Percentiles rank a stretch among this genome's conserved stretches.
Conservation (phyloP, 441 rosid genomes). For the Aquilaria agallochum region DNA sequence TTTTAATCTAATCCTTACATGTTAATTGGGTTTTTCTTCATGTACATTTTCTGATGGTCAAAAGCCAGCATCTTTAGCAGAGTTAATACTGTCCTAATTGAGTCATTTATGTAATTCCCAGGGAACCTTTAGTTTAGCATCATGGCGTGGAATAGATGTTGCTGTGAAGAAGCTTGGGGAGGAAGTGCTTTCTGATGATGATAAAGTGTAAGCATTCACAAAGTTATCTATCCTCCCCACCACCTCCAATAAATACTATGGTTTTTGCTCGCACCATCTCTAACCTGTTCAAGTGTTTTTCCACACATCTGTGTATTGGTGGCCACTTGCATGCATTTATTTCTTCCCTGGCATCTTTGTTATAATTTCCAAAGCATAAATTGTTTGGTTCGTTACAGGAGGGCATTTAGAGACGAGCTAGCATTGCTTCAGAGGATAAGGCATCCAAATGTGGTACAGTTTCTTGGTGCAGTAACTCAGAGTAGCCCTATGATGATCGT, state of each 20-base stretch:
- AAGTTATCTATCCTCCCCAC: not conserved
- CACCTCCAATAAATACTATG: no score
- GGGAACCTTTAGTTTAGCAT: constrained; percentile 83
- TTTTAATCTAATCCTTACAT: no score
- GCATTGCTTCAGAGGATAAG: constrained; percentile 88
- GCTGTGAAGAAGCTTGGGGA: constrained; percentile 88
- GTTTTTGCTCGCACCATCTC: no score
- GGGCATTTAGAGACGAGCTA: constrained; percentile 88
- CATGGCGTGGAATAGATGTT: constrained; percentile 92
- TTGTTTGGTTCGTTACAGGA: constrained; percentile 38
- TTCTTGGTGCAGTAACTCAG: constrained; percentile 95
- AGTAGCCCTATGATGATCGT: constrained; percentile 99
- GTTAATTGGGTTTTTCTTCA: no score
- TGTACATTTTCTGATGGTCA: not conserved
- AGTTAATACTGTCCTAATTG: constrained; percentile 3
- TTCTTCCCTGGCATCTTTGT: not conserved
- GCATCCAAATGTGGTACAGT: constrained; percentile 94
- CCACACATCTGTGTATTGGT: not conserved
- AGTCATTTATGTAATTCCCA: constrained; percentile 23
- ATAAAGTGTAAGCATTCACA: constrained; percentile 68
- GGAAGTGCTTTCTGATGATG: constrained; percentile 61
- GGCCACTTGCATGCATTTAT: not conserved
- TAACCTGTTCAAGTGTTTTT: not conserved
- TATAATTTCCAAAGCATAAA: not conserved
- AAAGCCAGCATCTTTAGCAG: not conserved